phyloP scores from a whole-genome alignment of 2,329 filamentous ascomycete species.

The Aspergillus flavus region DNA sequence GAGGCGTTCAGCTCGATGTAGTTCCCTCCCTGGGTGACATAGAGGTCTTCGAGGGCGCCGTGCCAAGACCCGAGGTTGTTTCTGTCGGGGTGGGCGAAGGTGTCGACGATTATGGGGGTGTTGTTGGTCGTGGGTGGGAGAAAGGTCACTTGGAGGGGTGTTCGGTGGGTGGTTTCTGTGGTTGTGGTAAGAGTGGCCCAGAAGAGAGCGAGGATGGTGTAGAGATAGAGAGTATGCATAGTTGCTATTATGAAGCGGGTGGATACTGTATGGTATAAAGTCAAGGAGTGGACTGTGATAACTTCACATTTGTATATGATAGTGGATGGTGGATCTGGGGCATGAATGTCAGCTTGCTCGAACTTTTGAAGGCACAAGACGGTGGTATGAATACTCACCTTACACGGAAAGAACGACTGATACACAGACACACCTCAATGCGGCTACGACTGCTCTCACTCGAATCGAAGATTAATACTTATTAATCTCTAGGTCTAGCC shows the following conservation, averaged over 20 bases:
- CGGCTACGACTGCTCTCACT: background rate
- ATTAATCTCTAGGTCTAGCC: background rate
- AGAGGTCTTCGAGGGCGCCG: conserved; percentile 64
- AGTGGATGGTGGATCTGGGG: background rate
- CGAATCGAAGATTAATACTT: background rate
- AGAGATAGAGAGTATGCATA: background rate
- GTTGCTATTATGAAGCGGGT: background rate
- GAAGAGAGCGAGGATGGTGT: background rate
- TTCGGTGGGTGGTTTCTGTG: background rate
- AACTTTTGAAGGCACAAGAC: background rate
- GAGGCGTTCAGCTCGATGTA: conserved; percentile 60
- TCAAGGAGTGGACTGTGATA: background rate
- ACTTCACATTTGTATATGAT: background rate
- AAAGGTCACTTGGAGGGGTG: background rate
- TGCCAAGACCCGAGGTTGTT: conserved; percentile 69
- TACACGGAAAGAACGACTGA: conserved; percentile 1
- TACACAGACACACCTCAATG: too few relatives aligned
- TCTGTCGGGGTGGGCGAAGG: conserved; percentile 54
- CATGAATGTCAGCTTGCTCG: background rate
- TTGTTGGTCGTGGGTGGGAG: background rate
- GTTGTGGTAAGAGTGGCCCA: background rate
- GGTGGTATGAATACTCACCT: background rate
- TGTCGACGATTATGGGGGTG: conserved; percentile 57
- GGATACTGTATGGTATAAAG: background rate
- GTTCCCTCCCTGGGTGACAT: conserved; percentile 53